These are phyloP conservation scores for Yamadazyma membranifaciens DNA, from an alignment of 1,139 yeast genomes.

Conservation along the genomic window DNA sequence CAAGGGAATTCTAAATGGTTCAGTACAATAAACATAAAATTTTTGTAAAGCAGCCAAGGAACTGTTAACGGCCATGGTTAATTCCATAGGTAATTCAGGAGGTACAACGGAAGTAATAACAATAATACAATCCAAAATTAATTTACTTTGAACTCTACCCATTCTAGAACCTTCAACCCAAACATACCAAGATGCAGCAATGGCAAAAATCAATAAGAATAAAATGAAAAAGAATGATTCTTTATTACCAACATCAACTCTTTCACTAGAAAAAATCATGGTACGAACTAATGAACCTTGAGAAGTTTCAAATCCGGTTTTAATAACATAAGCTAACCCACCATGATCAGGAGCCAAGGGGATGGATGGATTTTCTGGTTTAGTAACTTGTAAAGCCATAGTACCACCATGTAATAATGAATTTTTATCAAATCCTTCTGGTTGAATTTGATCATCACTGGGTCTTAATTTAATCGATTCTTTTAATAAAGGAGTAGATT, in stretches of 20 bases:
- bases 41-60: slow-evolving; percentile 87
- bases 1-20: slow-evolving; percentile 95
- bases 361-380: slow-evolving; percentile 51
- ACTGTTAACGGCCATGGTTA: slow-evolving; percentile 95
- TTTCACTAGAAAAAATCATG: slow-evolving; percentile 95
- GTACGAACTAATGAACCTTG: slow-evolving; percentile 98
- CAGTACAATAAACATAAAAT: slow-evolving; percentile 91
- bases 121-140: slow-evolving; percentile 91
- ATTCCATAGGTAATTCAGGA: slow-evolving; percentile 98
- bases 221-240: slow-evolving; percentile 92
- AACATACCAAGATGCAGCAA: slow-evolving; percentile 96
- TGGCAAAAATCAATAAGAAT: slow-evolving; percentile 85
- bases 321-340: slow-evolving; percentile 84
- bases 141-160: slow-evolving; percentile 93
- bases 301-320: slow-evolving; percentile 96
- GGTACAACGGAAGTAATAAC: slow-evolving; percentile 98
- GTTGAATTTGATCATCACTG: slow-evolving; percentile 58
- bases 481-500: slow-evolving; percentile 92
- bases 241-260: slow-evolving; percentile 93
- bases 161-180: slow-evolving; percentile 97
- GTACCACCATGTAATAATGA: slow-evolving; percentile 96
- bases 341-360: slow-evolving; percentile 84
- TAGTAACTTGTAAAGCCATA: slow-evolving; percentile 86
- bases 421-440: slow-evolving; percentile 86
- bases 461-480: slow-evolving; percentile 90